Conservation (phyloP, 2,329 filamentous ascomycete genomes). For the Botryotinia narcissicola region DNA sequence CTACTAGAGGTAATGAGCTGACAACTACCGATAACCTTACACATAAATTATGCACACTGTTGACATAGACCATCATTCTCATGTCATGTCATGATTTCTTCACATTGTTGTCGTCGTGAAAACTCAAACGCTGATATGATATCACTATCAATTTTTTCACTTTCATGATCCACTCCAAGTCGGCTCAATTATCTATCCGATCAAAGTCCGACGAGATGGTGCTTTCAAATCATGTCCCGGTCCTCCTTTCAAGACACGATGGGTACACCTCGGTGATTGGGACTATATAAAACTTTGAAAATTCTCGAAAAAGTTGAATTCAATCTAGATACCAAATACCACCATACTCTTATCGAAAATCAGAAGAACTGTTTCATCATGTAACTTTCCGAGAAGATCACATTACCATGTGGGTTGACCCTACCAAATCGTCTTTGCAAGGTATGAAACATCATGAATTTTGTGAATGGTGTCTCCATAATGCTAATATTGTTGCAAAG, state of each 20-base stretch:
- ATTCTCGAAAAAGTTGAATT: not conserved
- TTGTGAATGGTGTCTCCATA: no score
- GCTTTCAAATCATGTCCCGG: not conserved
- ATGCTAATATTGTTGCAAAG: not conserved
- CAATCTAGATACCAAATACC: not conserved
- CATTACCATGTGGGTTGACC: conserved; percentile 50
- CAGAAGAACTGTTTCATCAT: conserved; percentile 15
- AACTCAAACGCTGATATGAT: not conserved
- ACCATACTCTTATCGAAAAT: not conserved
- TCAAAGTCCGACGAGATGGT: not conserved
- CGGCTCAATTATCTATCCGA: not conserved
- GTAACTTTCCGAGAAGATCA: conserved; percentile 26
- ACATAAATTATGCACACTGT: not conserved
- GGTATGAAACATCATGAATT: conserved; percentile 21
- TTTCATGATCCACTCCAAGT: not conserved
- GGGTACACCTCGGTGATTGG: not conserved
- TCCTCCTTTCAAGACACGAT: not conserved
- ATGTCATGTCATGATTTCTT: not conserved
- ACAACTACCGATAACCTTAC: no score
- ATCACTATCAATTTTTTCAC: not conserved
- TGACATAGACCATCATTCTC: not conserved
- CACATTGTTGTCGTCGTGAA: not conserved
- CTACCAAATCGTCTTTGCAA: conserved; percentile 55
- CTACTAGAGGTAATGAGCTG: not conserved
- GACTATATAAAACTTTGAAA: not conserved